These are phyloP conservation scores for Vicia sativa DNA, from an alignment of 306 rosid species.

Conservation along the genomic window DNA sequence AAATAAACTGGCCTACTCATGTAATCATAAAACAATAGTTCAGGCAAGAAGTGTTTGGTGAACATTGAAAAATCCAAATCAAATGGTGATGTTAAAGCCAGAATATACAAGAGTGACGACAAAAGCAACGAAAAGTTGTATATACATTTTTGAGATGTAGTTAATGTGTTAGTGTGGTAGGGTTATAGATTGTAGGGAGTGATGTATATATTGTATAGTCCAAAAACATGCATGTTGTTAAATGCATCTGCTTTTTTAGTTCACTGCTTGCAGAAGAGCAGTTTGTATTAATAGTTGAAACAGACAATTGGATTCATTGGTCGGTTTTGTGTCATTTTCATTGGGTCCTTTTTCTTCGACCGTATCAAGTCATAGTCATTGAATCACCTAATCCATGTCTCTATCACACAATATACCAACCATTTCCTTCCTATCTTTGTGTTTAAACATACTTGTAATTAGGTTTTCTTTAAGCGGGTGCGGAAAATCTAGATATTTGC, in stretches of 20 bases:
- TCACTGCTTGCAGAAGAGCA: slow-evolving; percentile 10
- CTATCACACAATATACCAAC: slow-evolving; percentile 30
- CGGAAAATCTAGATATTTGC: too few species aligned
- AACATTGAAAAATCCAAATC: background rate
- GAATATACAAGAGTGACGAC: background rate
- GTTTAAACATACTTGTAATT: background rate
- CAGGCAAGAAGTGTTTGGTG: background rate
- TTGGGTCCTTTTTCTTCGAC: slow-evolving; percentile 34
- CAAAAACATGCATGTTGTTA: slow-evolving; percentile 46
- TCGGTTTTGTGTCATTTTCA: slow-evolving; percentile 48
- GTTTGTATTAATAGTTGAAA: slow-evolving; percentile 22
- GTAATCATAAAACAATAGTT: background rate
- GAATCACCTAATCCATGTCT: slow-evolving; percentile 27
- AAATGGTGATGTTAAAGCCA: background rate
- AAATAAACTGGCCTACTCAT: slow-evolving; percentile 5
- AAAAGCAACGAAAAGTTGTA: slow-evolving; percentile 26
- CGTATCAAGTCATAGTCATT: slow-evolving; percentile 35
- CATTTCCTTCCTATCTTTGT: slow-evolving; percentile 12
- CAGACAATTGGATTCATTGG: slow-evolving; percentile 40
- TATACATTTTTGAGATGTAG: slow-evolving; percentile 22
- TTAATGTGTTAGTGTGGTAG: slow-evolving; percentile 29
- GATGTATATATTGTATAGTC: slow-evolving; percentile 20
- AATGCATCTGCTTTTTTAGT: slow-evolving; percentile 36
- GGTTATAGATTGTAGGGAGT: slow-evolving; percentile 30
- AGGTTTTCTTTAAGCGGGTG: too few species aligned